Conservation (phyloP, 257 asterid species). For the Mentha longifolia region DNA sequence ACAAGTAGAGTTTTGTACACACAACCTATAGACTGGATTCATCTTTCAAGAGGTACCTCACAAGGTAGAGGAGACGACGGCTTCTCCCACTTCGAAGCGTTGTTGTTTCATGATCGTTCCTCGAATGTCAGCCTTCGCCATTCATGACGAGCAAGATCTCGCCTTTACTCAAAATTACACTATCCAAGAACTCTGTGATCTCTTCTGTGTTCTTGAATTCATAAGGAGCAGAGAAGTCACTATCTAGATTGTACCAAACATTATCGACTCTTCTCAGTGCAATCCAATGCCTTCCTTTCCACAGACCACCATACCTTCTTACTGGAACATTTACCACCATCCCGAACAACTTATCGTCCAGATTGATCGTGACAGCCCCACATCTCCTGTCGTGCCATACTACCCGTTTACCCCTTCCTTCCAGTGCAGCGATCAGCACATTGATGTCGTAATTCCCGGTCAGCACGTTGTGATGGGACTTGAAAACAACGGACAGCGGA, state of each 20-base stretch:
- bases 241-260: conserved; percentile 86
- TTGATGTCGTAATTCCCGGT: conserved; percentile 90
- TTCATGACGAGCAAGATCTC: conserved; percentile 76
- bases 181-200: conserved; percentile 56
- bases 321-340: conserved; percentile 72
- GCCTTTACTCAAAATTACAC: conserved; percentile 52
- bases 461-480: conserved; percentile 76
- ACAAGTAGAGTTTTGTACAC: no score
- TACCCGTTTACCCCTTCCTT: conserved; percentile 68
- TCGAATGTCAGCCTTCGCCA: conserved; percentile 36
- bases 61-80: no score
- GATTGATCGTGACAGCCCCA: conserved; percentile 62
- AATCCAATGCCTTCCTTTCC: conserved; percentile 89
- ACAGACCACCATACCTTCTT: conserved; percentile 61
- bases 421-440: conserved; percentile 77
- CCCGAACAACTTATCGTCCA: conserved; percentile 66
- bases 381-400: conserved; percentile 79
- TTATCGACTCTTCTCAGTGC: conserved; percentile 60
- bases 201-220: conserved; percentile 50
- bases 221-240: conserved; percentile 64
- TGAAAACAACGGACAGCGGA: conserved; percentile 67
- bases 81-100: no score
- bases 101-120: no score
- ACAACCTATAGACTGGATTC: no score
- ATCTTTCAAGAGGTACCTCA: no score